A percentile compares a stretch with the other conserved stretches of the same genome.
These are phyloP conservation scores for Hypoxylon sp. DNA, from an alignment of 2,329 filamentous ascomycete species.

Conservation along the genomic window DNA sequence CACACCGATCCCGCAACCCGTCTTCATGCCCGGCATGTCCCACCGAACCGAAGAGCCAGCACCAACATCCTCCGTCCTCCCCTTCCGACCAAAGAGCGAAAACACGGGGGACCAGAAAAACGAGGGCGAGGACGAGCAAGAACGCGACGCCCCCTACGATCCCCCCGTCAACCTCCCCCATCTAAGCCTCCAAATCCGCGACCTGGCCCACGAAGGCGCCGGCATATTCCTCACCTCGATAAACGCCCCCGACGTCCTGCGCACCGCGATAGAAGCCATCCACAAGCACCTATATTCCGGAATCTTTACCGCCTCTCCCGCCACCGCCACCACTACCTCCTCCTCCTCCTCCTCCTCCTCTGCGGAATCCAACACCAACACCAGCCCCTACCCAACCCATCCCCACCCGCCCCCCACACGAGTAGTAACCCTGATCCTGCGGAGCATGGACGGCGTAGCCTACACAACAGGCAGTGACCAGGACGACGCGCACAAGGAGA, in stretches of 20 bases:
- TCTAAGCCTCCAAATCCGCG: conserved; percentile 67
- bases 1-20: conserved; percentile 45
- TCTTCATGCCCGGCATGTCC: conserved; percentile 48
- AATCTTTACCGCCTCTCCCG: conserved; percentile 6
- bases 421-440: conserved; percentile 84
- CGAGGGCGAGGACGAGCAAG: conserved; percentile 8
- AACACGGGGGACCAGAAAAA: not conserved
- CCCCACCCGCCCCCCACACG: conserved; percentile 69
- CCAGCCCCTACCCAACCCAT: not conserved
- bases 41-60: conserved; percentile 31
- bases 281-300: conserved; percentile 78
- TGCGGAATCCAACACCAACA: too few species aligned
- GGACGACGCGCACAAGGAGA: conserved; percentile 89
- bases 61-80: conserved; percentile 33
- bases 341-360: conserved; percentile 41
- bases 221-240: conserved; percentile 72
- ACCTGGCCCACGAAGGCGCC: conserved; percentile 68
- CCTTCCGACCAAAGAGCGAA: conserved; percentile 19
- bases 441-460: conserved; percentile 83
- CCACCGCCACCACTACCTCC: conserved; percentile 51
- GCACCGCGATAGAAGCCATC: conserved; percentile 71
- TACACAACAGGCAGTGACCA: conserved; percentile 85
- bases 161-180: conserved; percentile 57
- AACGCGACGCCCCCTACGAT: not conserved
- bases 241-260: conserved; percentile 69